Evolutionary conservation across 1,284 basidiomycete genomes (phyloP), one percentile per base, ranked within the genome.

Genomic region (Schizopora paradoxa): DNA sequence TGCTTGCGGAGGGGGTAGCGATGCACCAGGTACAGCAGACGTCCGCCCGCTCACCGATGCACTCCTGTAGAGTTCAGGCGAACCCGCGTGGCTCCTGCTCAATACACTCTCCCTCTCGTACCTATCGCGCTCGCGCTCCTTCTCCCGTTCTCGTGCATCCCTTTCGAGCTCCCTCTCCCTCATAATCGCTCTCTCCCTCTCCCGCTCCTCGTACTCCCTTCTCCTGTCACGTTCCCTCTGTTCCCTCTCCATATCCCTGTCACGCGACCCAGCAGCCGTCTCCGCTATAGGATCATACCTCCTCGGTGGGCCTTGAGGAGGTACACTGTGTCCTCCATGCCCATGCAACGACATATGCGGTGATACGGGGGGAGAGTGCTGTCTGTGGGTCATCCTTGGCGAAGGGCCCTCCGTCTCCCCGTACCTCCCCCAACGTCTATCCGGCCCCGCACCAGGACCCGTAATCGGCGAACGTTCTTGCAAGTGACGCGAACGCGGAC

Each of bases 401-500:
- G 79, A 82, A 4, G 73, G 69, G 33, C 76, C 65, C 40, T 44
- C 19, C 33, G 18, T 4, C 16, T 37, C 27, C 41, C 27, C 6
- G 40, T n/a, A 18, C 21, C 21, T 10, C 13, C 43, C 33, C 38
- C 10, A 16, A 3, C 16, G 37, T 22, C n/a, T 11, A 18, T 23
- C 22, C 23, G 38, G 45, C 38, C 16, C 26, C 5, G 26, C 27
- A 6, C 51, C 47, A 41, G 47, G 47, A 16, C 46, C 47, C 16
- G 38, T 36, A 19, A 44, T 31, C 37, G 47, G 47, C 6, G 39
- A 47, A 4, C 43, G 37, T 21, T 48, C 39, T 7, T 43, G 41
- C 6, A 34, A 23, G 4, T 29, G 18, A 16, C n/a, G 25, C 6
- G 44, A 43, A 13, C 29, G 37, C 26, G 28, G 27, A 11, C 33